Base-by-base conservation (phyloP, 2,329 filamentous ascomycete species). In the Venturia oleaginea region DNA sequence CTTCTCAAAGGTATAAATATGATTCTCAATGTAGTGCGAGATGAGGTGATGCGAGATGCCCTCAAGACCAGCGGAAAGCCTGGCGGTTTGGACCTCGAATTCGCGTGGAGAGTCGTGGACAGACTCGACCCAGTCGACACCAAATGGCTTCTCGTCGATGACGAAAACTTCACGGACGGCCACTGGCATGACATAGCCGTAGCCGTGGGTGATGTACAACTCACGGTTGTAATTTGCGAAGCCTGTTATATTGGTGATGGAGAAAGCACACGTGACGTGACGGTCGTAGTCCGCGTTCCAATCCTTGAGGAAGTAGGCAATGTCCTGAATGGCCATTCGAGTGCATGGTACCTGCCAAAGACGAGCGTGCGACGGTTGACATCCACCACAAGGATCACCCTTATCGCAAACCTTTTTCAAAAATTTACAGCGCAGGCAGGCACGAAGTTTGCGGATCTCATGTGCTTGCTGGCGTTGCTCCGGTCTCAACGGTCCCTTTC, bases 371-470 rank as follows among this genome's bases (percentile, higher is more conserved):
- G 92, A 96, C 61, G 93, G 93, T 79, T 96, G 90, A 80, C 93
- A 97, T 59, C 93, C 93, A 71, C 88, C 90, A 77, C 93, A 97
- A 65, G 93, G 93, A 79, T 97, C 92, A 68, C 93, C 93, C 81
- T 95, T 97, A 77, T 97, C 93, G 74, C 93, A 97, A 60, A 93
- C 97, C 84, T 97, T 97, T 84, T 97, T 97, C 75, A 97, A 83
- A 81, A 97, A 97, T 80, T 97, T 97, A 85, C 93, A 97, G 69
- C 93, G 88, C 71, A 97, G 81, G 76, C 93, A 97, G 59, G 93
- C 93, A 73, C 93, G 85, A 70, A 97, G 81, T 78, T 97, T 97
- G 75, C 93, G 87, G 74, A 97, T 97, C 78, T 97, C 93, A 72
- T 92, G 94, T 32, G 93, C 93, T 77, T 97, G 93, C 79, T 96